A percentile compares a stretch with the other conserved stretches of the same genome.
These are phyloP conservation scores for Ensete glaucum DNA, from an alignment of 176 grass and related monocot species.

Conservation along the genomic window DNA sequence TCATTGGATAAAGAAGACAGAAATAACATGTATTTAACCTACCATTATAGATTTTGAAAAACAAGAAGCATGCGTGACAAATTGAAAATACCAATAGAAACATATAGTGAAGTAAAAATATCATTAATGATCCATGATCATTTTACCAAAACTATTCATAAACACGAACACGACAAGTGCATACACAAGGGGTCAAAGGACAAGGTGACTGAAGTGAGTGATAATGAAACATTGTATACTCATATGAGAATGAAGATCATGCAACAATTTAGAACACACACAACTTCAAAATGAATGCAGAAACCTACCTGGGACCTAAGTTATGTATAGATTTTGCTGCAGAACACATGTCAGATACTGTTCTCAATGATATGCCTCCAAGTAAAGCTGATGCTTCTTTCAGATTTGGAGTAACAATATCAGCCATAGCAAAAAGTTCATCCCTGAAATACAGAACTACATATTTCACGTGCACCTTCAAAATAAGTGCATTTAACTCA, in stretches of 20 bases:
- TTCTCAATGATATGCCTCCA: slow-evolving; percentile 44
- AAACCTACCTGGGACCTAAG: slow-evolving; percentile 78
- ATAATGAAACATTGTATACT: neutral
- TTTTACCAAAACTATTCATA: no score
- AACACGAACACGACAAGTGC: no score
- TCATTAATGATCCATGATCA: no score
- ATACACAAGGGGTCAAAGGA: no score
- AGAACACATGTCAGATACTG: slow-evolving; percentile 59
- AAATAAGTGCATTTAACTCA: neutral
- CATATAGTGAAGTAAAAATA: no score
- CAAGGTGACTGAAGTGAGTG: no score
- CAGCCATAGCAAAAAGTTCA: slow-evolving; percentile 78
- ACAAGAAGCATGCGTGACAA: no score
- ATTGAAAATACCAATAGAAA: no score
- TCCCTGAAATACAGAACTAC: slow-evolving; percentile 43
- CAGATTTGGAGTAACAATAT: slow-evolving; percentile 97
- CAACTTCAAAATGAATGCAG: slow-evolving; percentile 5
- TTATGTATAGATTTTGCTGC: slow-evolving; percentile 87
- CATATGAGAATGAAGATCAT: neutral
- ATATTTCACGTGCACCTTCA: neutral
- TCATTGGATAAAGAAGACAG: no score
- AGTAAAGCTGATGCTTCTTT: slow-evolving; percentile 91
- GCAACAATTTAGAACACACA: neutral
- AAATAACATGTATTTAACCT: no score
- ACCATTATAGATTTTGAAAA: no score